Evolutionary conservation across 345 rosid genomes (phyloP).

Genomic region (Lepidium didymum): DNA sequence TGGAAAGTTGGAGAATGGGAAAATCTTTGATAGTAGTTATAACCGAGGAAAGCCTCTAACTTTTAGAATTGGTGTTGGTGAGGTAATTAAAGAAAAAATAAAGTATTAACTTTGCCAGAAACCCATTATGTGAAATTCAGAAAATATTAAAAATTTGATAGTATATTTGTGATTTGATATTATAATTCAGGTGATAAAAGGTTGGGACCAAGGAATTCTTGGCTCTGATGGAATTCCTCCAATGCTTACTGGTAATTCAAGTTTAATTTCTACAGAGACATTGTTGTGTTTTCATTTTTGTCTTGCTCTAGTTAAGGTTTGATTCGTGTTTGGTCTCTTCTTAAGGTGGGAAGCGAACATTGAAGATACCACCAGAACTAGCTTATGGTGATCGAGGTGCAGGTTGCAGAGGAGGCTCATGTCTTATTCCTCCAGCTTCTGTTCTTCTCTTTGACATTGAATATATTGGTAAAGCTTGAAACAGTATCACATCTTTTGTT

Average conservation of each 20-base stretch:
- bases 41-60: slow-evolving; percentile 80
- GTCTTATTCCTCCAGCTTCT: slow-evolving; percentile 80
- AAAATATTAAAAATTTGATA: background rate
- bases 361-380: slow-evolving; percentile 72
- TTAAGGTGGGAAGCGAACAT: slow-evolving; percentile 62
- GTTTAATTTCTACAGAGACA: background rate
- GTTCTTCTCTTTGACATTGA: slow-evolving; percentile 81
- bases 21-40: slow-evolving; percentile 88
- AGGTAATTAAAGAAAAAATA: slow-evolving; percentile 35
- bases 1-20: slow-evolving; percentile 81
- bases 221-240: slow-evolving; percentile 89
- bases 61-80: slow-evolving; percentile 79
- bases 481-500: background rate
- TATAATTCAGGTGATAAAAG: slow-evolving; percentile 59
- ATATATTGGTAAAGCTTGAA: slow-evolving; percentile 69
- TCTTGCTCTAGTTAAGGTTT: background rate
- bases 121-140: background rate
- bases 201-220: slow-evolving; percentile 86
- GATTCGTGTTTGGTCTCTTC: background rate
- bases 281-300: background rate
- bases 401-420: slow-evolving; percentile 93
- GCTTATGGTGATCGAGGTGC: slow-evolving; percentile 92
- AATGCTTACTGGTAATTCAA: slow-evolving; percentile 66
- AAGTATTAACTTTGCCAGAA: too few relatives aligned
- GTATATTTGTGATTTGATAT: background rate